A percentile compares a stretch with the other conserved stretches of the same genome.
Conservation (phyloP, 139 green algal genomes). For the Chlorella sp. region DNA sequence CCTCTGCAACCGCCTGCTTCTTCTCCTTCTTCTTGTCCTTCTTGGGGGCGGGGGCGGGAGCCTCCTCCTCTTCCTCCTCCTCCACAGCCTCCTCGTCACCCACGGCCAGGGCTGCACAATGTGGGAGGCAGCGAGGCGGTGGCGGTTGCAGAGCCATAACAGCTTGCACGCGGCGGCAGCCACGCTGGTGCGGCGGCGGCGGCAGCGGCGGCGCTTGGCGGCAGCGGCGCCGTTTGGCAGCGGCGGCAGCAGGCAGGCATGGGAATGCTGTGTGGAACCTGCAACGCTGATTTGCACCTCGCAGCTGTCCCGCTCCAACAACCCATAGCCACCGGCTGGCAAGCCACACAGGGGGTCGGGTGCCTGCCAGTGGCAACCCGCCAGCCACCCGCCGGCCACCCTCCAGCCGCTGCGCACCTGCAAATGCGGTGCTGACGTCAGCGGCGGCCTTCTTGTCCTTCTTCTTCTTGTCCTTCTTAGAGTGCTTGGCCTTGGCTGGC, state of each 20-base stretch:
- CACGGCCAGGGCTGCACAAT: background rate
- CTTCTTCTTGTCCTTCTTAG: conserved; percentile 47
- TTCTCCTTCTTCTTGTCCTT: conserved; percentile 61
- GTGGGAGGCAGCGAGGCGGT: background rate
- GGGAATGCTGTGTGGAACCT: background rate
- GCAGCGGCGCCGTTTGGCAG: too few relatives aligned
- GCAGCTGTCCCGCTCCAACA: too few relatives aligned
- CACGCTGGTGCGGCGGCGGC: too few relatives aligned
- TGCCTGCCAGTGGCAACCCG: background rate
- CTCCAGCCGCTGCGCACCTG: background rate
- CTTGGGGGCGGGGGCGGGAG: background rate
- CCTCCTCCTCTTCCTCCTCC: conserved; percentile 36
- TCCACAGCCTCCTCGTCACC: conserved; percentile 23
- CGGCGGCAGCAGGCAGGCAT: background rate
- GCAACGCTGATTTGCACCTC: background rate
- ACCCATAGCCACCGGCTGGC: too few relatives aligned
- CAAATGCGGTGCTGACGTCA: conserved; percentile 27
- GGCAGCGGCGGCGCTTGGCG: too few relatives aligned
- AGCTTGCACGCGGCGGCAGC: too few relatives aligned
- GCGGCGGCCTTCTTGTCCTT: conserved; percentile 32
- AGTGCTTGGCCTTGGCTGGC: conserved; percentile 30
- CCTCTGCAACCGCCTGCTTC: conserved; percentile 44
- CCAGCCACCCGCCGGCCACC: background rate
- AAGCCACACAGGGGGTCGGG: too few relatives aligned
- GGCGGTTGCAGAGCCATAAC: background rate